These are phyloP conservation scores for Cornus controversa DNA, from an alignment of 148 eudicot genomes.

Conservation along the genomic window DNA sequence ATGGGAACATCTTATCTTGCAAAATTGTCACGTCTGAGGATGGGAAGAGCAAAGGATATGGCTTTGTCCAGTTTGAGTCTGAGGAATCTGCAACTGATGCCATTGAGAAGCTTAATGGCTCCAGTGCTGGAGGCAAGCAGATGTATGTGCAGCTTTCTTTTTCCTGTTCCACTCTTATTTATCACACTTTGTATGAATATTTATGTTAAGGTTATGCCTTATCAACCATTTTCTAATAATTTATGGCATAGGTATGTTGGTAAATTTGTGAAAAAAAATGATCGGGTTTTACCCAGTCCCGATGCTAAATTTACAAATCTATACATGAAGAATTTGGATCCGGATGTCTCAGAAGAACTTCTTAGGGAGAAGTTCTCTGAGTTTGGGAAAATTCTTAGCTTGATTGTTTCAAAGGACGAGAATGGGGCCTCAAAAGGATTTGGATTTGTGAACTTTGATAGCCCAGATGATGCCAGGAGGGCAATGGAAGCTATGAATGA, in stretches of 20 bases:
- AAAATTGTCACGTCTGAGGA: conserved; percentile 65
- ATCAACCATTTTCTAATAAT: neutral
- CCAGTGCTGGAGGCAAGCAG: conserved; percentile 46
- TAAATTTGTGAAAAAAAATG: conserved; percentile 59
- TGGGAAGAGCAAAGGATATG: conserved; percentile 74
- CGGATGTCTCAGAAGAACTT: conserved; percentile 45
- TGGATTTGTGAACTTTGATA: conserved; percentile 77
- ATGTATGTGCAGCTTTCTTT: conserved; percentile 46
- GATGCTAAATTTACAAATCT: conserved; percentile 65
- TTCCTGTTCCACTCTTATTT: neutral
- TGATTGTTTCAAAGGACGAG: conserved; percentile 60
- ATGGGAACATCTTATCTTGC: conserved; percentile 61
- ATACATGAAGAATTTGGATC: conserved; percentile 71
- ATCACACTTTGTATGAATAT: neutral
- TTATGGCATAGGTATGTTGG: conserved; percentile 53
- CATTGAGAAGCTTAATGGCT: conserved; percentile 62
- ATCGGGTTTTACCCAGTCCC: conserved; percentile 37
- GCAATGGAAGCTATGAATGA: conserved; percentile 79
- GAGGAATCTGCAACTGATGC: conserved; percentile 65
- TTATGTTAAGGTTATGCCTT: conserved; percentile 1
- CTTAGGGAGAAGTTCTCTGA: conserved; percentile 53
- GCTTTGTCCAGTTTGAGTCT: conserved; percentile 67
- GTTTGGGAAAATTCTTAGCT: conserved; percentile 71
- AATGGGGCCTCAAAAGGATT: conserved; percentile 65
- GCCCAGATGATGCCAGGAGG: conserved; percentile 54